Conservation (phyloP, 2,329 filamentous ascomycete genomes). For the Pseudogymnoascus sp. region DNA sequence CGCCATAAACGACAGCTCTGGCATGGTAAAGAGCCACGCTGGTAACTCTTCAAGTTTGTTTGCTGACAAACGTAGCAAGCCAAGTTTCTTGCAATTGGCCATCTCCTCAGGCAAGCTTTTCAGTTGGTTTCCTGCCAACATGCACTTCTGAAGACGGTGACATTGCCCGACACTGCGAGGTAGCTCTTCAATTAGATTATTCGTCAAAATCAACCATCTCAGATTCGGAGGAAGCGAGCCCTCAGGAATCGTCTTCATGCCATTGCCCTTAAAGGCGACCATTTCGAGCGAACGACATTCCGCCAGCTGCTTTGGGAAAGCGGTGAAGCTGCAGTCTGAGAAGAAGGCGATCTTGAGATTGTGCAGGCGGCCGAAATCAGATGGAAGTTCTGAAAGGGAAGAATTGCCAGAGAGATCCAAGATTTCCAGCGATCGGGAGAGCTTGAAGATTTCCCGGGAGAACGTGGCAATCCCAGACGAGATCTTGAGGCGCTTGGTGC, state of each 20-base stretch:
- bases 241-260: constrained; percentile 35
- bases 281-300: constrained; percentile 39
- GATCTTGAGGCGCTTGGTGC: constrained; percentile 23
- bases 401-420: constrained; percentile 40
- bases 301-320: constrained; percentile 35
- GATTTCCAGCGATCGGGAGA: constrained; percentile 35
- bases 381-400: constrained; percentile 33
- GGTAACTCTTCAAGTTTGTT: constrained; percentile 35
- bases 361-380: constrained; percentile 31
- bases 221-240: constrained; percentile 34
- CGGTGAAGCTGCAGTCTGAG: constrained; percentile 36
- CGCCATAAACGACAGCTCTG: constrained; percentile 38
- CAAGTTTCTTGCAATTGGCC: constrained; percentile 36
- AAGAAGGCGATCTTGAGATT: constrained; percentile 40
- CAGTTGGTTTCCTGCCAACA: constrained; percentile 40
- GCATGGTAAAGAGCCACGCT: constrained; percentile 36
- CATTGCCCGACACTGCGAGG: constrained; percentile 37
- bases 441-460: constrained; percentile 33
- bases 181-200: constrained; percentile 34
- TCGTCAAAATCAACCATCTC: constrained; percentile 41
- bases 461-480: constrained; percentile 25
- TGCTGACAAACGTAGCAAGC: constrained; percentile 35
- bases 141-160: constrained; percentile 37
- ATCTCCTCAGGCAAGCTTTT: constrained; percentile 33
- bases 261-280: constrained; percentile 40